A percentile compares a stretch with the other conserved stretches of the same genome.
phyloP scores from a whole-genome alignment of 2,329 filamentous ascomycete genomes.

The Botryosphaeria dothidea region DNA sequence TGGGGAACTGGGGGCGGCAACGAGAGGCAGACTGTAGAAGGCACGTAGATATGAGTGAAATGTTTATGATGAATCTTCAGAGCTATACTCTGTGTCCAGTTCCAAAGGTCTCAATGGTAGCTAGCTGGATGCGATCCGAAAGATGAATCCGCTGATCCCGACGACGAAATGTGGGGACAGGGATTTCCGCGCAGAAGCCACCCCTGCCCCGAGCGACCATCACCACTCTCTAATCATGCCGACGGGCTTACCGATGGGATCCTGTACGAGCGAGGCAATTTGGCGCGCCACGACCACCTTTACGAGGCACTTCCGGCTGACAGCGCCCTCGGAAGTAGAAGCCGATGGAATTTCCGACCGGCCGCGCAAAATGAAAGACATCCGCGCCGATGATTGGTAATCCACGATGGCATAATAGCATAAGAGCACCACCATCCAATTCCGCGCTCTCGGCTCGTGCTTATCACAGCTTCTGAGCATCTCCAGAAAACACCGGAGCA shows the following conservation, averaged over 20 bases:
- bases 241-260: neutral
- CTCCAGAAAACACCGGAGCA: no score
- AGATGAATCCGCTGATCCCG: no score
- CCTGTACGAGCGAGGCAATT: neutral
- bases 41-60: no score
- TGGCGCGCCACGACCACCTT: neutral
- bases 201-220: neutral
- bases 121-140: no score
- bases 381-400: slow-evolving; percentile 9
- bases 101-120: no score
- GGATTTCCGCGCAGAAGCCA: neutral
- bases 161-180: neutral
- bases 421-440: neutral
- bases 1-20: no score
- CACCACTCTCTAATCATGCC: neutral
- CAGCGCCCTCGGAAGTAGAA: neutral
- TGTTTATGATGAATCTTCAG: no score
- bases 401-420: slow-evolving; percentile 7
- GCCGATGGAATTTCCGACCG: neutral
- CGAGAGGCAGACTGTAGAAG: no score
- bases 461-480: neutral
- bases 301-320: neutral
- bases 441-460: slow-evolving; percentile 1
- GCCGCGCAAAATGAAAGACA: neutral
- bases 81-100: no score